Percentiles rank a stretch among this genome's conserved stretches.
phyloP scores from a whole-genome alignment of 441 rosid species.

The Geranium incanum region DNA sequence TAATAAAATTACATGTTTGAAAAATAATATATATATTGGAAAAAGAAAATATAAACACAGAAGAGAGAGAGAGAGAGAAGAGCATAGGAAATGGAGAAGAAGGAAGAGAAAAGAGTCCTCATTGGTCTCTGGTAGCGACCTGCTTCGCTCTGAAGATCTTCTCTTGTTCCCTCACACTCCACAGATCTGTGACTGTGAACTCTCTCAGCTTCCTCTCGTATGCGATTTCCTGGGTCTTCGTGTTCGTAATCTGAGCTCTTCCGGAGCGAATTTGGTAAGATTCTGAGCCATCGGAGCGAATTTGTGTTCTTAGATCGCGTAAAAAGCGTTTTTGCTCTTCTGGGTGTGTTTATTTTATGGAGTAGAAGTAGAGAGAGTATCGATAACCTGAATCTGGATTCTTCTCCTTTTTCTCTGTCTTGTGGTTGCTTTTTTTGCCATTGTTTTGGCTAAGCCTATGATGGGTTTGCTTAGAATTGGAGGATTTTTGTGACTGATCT shows the following conservation, averaged over 20 bases:
- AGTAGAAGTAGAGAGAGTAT: background rate
- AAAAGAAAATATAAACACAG: conserved; percentile 18
- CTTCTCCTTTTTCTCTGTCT: background rate
- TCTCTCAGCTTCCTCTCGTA: background rate
- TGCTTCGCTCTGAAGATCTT: conserved; percentile 1
- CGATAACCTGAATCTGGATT: background rate
- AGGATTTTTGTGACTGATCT: conserved; percentile 19
- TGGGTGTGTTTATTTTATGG: background rate
- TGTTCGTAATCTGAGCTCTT: background rate
- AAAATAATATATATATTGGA: background rate
- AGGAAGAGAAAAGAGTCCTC: conserved; percentile 32
- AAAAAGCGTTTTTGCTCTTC: background rate
- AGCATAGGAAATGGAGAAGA: conserved; percentile 50
- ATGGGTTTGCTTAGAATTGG: conserved; percentile 22
- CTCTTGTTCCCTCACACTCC: background rate
- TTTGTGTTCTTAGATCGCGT: conserved; percentile 1
- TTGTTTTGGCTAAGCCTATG: conserved; percentile 5
- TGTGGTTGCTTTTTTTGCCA: conserved; percentile 11
- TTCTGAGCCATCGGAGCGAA: background rate
- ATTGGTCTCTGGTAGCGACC: conserved; percentile 17
- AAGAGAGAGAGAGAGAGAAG: conserved; percentile 25
- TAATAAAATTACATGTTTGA: conserved; percentile 3
- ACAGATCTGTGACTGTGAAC: background rate
- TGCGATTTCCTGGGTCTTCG: background rate
- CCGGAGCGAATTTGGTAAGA: background rate